A percentile compares a stretch with the other conserved stretches of the same genome.
Conservation (phyloP, 139 green algal species). For the Haematococcus lacustris region DNA sequence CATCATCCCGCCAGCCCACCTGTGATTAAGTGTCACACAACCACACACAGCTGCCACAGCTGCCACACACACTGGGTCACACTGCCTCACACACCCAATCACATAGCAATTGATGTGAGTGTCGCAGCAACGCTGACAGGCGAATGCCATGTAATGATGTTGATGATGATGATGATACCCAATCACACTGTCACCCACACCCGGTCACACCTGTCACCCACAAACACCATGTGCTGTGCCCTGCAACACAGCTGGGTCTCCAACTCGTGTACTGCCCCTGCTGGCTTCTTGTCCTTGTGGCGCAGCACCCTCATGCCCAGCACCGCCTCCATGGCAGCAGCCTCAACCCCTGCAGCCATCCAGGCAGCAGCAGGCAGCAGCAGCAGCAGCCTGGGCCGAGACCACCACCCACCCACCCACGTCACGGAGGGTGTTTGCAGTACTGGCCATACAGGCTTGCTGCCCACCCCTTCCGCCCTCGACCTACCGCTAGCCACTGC, state of each 20-base stretch:
- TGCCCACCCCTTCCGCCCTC: neutral
- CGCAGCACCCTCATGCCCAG: conserved; percentile 71
- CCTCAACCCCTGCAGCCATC: conserved; percentile 55
- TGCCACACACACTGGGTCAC: neutral
- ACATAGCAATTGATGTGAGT: too few species aligned
- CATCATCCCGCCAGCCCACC: neutral
- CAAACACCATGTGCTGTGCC: conserved; percentile 62
- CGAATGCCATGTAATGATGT: too few species aligned
- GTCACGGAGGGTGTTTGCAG: too few species aligned
- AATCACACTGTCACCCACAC: neutral
- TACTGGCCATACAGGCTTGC: neutral
- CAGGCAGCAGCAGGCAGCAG: neutral
- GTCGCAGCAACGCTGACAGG: too few species aligned
- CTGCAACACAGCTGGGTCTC: conserved; percentile 57
- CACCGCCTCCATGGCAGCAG: conserved; percentile 56
- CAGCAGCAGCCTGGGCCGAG: too few species aligned
- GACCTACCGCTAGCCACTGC: too few species aligned
- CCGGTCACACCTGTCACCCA: conserved; percentile 59
- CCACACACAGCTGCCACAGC: neutral
- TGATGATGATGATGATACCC: too few species aligned
- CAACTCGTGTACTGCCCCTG: conserved; percentile 52
- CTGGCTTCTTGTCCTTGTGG: conserved; percentile 81
- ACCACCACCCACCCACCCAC: too few species aligned
- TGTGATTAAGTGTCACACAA: neutral
- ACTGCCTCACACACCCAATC: neutral